phyloP scores from a whole-genome alignment of 2,329 filamentous ascomycete species.

The Pseudocercospora fuligena region DNA sequence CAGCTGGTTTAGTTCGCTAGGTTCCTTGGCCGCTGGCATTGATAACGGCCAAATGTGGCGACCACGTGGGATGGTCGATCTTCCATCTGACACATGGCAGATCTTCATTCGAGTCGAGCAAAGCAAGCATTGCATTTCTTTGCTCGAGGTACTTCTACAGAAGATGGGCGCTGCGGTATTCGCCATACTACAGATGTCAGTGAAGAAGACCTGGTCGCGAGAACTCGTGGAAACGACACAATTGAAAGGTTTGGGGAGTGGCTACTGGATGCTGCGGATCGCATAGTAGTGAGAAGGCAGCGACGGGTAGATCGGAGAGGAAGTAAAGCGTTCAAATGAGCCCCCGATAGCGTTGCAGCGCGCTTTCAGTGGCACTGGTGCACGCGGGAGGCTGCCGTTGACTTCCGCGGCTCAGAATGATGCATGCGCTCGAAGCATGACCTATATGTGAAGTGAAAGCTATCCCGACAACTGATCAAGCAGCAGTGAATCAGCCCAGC shows the following conservation, averaged over 20 bases:
- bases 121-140: too few species aligned
- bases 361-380: neutral
- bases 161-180: too few species aligned
- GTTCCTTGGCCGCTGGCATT: constrained; percentile 7
- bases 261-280: neutral
- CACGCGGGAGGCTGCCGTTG: neutral
- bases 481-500: neutral
- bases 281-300: neutral
- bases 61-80: neutral
- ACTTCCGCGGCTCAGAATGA: neutral
- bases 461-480: neutral
- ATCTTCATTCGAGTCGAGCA: too few species aligned
- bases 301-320: neutral
- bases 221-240: neutral
- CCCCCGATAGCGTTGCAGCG: neutral
- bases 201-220: too few species aligned
- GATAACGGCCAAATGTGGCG: neutral
- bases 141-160: too few species aligned
- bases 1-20: constrained; percentile 10
- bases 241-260: neutral
- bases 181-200: too few species aligned
- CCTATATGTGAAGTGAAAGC: too few species aligned
- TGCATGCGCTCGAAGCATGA: neutral
- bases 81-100: too few species aligned
- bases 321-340: neutral